Evolutionary conservation across 2,329 filamentous ascomycete genomes (phyloP).

Genomic region (Lecanicillium sp.): DNA sequence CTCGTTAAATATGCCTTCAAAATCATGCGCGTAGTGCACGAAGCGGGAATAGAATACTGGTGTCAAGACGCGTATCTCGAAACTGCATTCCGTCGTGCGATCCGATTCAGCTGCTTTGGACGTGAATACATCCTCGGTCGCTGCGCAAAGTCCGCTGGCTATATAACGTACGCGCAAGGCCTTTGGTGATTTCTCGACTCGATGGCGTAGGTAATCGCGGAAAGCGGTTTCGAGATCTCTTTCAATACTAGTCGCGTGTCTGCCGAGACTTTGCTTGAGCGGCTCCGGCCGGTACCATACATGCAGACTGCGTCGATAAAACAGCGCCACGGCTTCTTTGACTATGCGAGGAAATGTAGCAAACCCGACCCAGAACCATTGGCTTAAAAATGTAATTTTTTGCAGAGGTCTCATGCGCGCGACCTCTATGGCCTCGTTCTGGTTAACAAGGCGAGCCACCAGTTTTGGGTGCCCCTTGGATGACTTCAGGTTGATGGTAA

Average conservation of each 20-base stretch:
- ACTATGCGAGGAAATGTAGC: slow-evolving; percentile 60
- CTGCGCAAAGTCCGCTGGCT: slow-evolving; percentile 40
- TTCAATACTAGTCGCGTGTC: slow-evolving; percentile 47
- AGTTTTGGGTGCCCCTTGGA: slow-evolving; percentile 57
- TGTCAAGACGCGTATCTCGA: slow-evolving; percentile 55
- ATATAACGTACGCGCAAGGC: slow-evolving; percentile 48
- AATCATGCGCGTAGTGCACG: slow-evolving; percentile 54
- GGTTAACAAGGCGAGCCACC: slow-evolving; percentile 53
- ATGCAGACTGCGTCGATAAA: slow-evolving; percentile 50
- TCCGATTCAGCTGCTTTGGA: too few species aligned
- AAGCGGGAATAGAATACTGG: slow-evolving; percentile 64
- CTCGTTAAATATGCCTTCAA: slow-evolving; percentile 57
- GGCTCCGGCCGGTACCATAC: slow-evolving; percentile 64
- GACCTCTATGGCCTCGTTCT: slow-evolving; percentile 45
- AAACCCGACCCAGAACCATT: slow-evolving; percentile 64
- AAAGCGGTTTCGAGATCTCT: slow-evolving; percentile 40
- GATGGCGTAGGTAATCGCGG: slow-evolving; percentile 39
- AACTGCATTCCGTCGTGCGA: not conserved
- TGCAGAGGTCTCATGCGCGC: slow-evolving; percentile 34
- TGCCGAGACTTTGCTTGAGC: slow-evolving; percentile 46
- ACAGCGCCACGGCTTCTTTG: slow-evolving; percentile 52
- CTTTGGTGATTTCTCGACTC: slow-evolving; percentile 41
- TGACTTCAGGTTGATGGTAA: slow-evolving; percentile 55
- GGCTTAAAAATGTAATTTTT: slow-evolving; percentile 41
- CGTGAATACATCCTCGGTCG: slow-evolving; percentile 9